phyloP scores from a whole-genome alignment of 2,329 filamentous ascomycete species.

The Epichloe sp. region DNA sequence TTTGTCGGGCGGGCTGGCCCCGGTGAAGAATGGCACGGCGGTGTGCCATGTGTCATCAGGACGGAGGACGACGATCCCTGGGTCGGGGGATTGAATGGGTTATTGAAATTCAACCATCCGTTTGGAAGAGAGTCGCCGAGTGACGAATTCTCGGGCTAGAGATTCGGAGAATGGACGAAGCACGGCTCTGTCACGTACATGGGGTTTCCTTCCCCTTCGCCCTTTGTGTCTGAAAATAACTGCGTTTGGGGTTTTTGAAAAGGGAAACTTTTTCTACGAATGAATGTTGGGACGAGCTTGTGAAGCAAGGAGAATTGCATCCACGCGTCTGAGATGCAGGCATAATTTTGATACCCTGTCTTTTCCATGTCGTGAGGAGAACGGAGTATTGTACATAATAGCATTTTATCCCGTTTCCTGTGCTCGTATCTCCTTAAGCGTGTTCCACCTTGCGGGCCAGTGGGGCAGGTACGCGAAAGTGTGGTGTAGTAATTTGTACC shows the following conservation, averaged over 20 bases:
- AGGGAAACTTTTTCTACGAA: too few species aligned
- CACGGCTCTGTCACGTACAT: too few species aligned
- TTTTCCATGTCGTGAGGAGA: too few species aligned
- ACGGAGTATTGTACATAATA: too few species aligned
- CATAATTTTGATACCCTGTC: background rate
- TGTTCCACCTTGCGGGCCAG: too few species aligned
- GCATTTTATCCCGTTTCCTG: too few species aligned
- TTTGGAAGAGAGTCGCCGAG: constrained; percentile 48
- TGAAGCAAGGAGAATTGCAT: background rate
- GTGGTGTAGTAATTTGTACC: too few species aligned
- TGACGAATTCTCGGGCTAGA: constrained; percentile 17
- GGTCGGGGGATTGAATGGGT: constrained; percentile 90
- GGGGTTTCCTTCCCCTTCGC: too few species aligned
- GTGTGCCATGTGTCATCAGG: constrained; percentile 84
- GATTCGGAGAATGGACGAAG: background rate
- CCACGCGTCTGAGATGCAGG: background rate
- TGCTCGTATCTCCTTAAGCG: too few species aligned
- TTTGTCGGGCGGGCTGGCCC: constrained; percentile 41
- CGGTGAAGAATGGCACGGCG: constrained; percentile 50
- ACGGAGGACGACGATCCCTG: constrained; percentile 74
- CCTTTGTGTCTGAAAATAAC: background rate
- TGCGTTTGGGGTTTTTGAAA: background rate
- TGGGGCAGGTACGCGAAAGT: too few species aligned
- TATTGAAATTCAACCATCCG: constrained; percentile 95
- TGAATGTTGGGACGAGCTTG: background rate